Evolutionary conservation across 1,284 basidiomycete species (phyloP), one percentile per base, ranked within the genome.

Genomic region (Leccinum insigne): DNA sequence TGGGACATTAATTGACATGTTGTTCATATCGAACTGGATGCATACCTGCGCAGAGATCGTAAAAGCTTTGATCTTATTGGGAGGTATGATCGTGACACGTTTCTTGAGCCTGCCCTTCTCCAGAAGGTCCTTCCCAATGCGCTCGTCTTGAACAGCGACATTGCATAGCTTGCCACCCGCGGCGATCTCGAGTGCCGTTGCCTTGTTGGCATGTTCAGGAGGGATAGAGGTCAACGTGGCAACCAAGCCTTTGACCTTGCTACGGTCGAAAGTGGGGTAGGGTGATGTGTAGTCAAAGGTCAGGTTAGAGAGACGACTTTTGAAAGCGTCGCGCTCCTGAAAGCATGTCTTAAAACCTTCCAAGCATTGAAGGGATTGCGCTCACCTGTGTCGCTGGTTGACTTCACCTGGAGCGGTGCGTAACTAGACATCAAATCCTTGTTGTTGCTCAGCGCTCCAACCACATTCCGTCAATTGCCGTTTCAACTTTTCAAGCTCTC

Each of bases 241-340:
- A n/a, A 96, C 91, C n/a, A 94, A 84, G 57, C 98, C 98, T 75
- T 97, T 96, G 74, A 99, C 96, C 69, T 91, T 90, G 26, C 82
- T 83, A 32, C 90, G 85, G 77, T 99, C 94, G 76, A 99, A 99
- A 72, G 88, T 86, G 5, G 92, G 89, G 52, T 85, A 81, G 0
- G 96, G 96, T 60, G 87, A 82, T 1, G 86, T 77, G 73, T 98
- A 99, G 62, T 91, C 85, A 78, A 99, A 99, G 75, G 94, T 91
- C 58, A 98, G 82, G 26, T 85, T 83, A 0, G 90, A 85, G 21
- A 97, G 82, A 62, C 87, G 80, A 60, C 89, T 86, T 71, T 89
- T 89, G 71, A 95, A 80, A 1, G 77, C 74, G 66, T 98, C 95
- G n/a, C 92, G 89, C 73, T 86, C 81, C 92, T 96, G 67, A 63